Evolutionary conservation across 1,284 basidiomycete species (phyloP), one percentile per base, ranked within the genome.

Genomic region (Chalciporus sp.): DNA sequence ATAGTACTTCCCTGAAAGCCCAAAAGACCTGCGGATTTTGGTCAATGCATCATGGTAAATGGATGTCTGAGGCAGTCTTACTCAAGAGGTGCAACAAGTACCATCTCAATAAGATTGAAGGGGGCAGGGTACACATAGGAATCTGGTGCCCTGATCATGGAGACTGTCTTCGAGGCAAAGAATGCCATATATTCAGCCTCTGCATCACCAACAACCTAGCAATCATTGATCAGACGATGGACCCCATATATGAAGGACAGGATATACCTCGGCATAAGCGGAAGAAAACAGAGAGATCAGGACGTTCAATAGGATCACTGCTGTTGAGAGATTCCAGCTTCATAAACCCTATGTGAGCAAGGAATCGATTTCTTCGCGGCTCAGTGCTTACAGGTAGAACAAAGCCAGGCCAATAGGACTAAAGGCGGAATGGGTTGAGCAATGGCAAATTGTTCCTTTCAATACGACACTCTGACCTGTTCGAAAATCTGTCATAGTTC

Each of bases 231-330:
- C 17, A 49, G 47, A 43, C 14, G 43, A 49, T n/a, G 28, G 14
- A 16, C 1, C 6, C 3, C 19, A 29, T 10, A 35, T 10, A 19
- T 6, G 20, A 17, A 17, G 20, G 31, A 49, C n/a, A 37, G 51
- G n/a, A 79, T 82, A 75, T 64, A 94, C 91, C 64, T 93, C 92
- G 14, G 86, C 83, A 67, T 95, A 95, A 0, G 94, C 93, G 33
- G 92, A 92, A 11, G 93, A 86, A 68, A 95, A 98, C 63, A 98
- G 75, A 11, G 96, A 98, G 62, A 99, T 94, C 62, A 99, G 81
- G 66, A 99, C 88, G 71, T 97, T 98, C 71, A 97, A 82, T 51
- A 98, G 81, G 58, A 98, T 86, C 53, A 98, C 81, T n/a, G 86
- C 86, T 1, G 92, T 90, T 41, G 88, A 79, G 44, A 94, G 82